Base-by-base conservation (phyloP, 331 rosid genomes). In the Quercus phellos region DNA sequence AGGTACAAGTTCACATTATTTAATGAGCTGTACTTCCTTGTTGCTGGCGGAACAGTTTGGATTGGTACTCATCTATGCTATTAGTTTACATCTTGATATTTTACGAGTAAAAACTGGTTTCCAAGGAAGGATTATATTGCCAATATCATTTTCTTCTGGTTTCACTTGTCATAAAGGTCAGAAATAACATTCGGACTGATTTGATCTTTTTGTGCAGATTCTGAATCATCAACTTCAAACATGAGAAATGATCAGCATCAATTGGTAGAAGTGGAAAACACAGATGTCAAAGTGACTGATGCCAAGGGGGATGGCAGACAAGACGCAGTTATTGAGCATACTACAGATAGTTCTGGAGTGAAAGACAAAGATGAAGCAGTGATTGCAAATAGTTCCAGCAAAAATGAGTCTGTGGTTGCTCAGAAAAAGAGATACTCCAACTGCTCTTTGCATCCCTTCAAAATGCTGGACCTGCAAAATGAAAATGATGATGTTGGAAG, bases 11-110 rank as follows among this genome's bases (percentile, higher is more conserved):
- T 95, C 83, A 91, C 99, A 30, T 87, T 93, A 84, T 92, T 95
- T 81, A 95, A 95, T 67, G 99, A 95, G 85, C 99, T 95, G 73
- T 95, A 93, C 93, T 95, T 95, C 81, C 87, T 95, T 80, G 98
- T 93, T 71, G 99, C 98, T 68, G 99, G 99, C 68, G 99, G 99
- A 68, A 95, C 99, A 80, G 85, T 95, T 81, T 95, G 99, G 99
- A 95, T 95, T 60, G 99, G 99, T 95, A 95, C 58, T 64, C 51
- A 58, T 68, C 54, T 64, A 11, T 56, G 30, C 72, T 72, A 50
- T 64, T 68, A 27, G 53, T 34, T 81, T 30, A 18, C 72, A 22
- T 76, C 5, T 70, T 64, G 16, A 46, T 27, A 5, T 63, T 19
- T 78, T 78, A 5, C n/a, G 7, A 59, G 17, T 21, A 10, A 54